Evolutionary conservation across 2,329 filamentous ascomycete genomes (phyloP).

Genomic region (Zasmidium angulare): DNA sequence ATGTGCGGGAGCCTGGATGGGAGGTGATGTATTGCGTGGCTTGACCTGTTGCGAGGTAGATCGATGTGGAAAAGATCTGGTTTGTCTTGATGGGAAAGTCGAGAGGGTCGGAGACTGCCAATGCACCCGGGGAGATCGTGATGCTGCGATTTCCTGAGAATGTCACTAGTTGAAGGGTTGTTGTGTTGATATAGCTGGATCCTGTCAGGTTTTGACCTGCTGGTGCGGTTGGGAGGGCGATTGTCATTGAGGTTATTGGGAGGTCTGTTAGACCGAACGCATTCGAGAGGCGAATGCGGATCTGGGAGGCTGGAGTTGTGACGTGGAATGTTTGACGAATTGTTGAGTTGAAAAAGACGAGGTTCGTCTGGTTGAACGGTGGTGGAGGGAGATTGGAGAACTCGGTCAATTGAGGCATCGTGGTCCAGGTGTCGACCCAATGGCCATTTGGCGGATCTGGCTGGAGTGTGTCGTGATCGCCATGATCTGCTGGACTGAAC

Average conservation of each 20-base stretch:
- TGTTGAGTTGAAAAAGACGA: constrained; percentile 62
- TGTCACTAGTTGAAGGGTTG: constrained; percentile 55
- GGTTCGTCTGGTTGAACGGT: constrained; percentile 56
- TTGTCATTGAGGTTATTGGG: constrained; percentile 58
- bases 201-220: constrained; percentile 53
- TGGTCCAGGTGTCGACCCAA: constrained; percentile 65
- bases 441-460: constrained; percentile 36
- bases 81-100: constrained; percentile 53
- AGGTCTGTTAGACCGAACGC: constrained; percentile 62
- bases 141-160: constrained; percentile 57
- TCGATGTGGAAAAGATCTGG: constrained; percentile 56
- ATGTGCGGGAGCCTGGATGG: constrained; percentile 65
- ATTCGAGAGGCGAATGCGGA: constrained; percentile 66
- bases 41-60: constrained; percentile 61
- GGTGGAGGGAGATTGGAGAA: constrained; percentile 60
- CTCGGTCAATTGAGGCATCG: constrained; percentile 67
- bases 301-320: constrained; percentile 53
- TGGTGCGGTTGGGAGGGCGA: constrained; percentile 52
- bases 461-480: neutral
- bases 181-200: constrained; percentile 52
- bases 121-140: constrained; percentile 55
- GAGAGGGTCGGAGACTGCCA: constrained; percentile 62
- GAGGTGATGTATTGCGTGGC: constrained; percentile 58
- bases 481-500: neutral
- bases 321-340: constrained; percentile 66